Evolutionary conservation across 1,284 basidiomycete species (phyloP).

Genomic region (Pholiota adiposa): DNA sequence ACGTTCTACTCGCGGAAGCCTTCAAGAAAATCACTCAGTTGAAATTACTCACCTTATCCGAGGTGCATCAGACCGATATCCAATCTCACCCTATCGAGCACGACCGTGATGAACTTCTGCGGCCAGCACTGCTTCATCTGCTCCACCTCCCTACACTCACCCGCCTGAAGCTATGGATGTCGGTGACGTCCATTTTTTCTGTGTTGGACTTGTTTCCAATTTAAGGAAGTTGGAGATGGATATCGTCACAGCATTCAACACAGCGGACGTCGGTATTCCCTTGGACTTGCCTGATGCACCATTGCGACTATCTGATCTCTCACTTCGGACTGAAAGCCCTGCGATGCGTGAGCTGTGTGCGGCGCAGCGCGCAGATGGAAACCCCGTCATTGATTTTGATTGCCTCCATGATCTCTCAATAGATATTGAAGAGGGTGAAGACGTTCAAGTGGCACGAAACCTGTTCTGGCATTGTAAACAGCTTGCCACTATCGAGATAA

Average conservation of each 20-base stretch:
- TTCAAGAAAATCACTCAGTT: no score
- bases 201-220: conserved; percentile 8
- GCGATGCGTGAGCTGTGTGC: neutral
- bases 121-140: conserved; percentile 11
- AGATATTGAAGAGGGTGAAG: neutral
- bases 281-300: no score
- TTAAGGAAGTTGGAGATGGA: no score
- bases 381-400: neutral
- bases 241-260: no score
- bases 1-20: no score
- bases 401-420: neutral
- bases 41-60: no score
- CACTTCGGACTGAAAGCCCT: neutral
- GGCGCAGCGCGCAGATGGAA: neutral
- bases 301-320: neutral
- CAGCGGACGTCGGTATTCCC: no score
- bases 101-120: neutral
- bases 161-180: conserved; percentile 8
- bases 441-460: neutral
- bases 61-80: no score
- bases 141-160: conserved; percentile 12
- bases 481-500: no score
- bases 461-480: neutral
- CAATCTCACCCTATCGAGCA: no score
- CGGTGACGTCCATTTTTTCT: conserved; percentile 1